Base-by-base conservation (phyloP, 179 eudicot species). In the Beta corolliflora region DNA sequence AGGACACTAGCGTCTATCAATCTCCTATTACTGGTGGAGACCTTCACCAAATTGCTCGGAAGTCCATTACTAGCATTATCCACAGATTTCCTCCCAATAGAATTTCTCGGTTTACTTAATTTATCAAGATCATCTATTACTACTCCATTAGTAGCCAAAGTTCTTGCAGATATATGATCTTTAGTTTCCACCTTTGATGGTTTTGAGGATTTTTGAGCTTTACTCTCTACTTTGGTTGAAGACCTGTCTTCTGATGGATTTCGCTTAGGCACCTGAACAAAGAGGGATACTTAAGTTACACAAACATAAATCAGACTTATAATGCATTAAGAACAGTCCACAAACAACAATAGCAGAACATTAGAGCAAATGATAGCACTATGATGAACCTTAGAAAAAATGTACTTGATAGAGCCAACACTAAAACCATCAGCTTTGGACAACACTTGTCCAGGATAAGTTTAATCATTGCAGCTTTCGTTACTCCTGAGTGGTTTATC, bases 211-310 rank as follows among this genome's bases (percentile, higher is more conserved):
- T 67, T 81, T 29, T 82, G 87, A 69, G 63, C 81, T 83, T 86
- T 90, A 76, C 64, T 89, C 77, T 87, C 93, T 71, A 81, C 93
- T 88, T 90, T 93, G 61, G 84, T 67, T 50, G 91, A 85, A 77
- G 81, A 71, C 79, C 85, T 89, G 75, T 91, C 98, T 71, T 92
- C 90, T 13, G 83, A 84, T 84, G 80, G 54, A 82, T 77, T 87
- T 84, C 85, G 91, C 84, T 90, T 90, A 46, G 98, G 88, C 81
- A 85, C 87, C 98, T 94, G 89, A 70, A 58, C 72, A 77, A 69
- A 10, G 25, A 73, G 54, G 41, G 14, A 9, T 25, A 65, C 46
- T 77, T 44, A 56, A 75, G 25, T 70, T 75, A 36, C 55, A 71
- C 67, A 61, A 56, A 55, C 15, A 74, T 31, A 16, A 56, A 50